These are phyloP conservation scores for Solanum pinnatisectum DNA, from an alignment of 257 asterid genomes.

Conservation along the genomic window DNA sequence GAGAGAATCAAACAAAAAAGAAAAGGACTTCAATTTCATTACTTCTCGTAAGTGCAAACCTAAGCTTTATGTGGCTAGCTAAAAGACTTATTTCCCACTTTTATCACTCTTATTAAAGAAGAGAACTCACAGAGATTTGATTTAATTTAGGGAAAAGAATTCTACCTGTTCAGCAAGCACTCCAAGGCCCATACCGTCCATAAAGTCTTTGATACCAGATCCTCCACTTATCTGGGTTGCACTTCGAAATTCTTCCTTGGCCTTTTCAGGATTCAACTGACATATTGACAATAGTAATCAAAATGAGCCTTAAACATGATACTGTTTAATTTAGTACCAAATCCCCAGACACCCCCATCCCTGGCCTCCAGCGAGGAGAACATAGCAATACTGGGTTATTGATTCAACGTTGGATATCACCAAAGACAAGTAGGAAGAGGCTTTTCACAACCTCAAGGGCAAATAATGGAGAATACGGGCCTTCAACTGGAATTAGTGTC, in stretches of 20 bases:
- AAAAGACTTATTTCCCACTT: background rate
- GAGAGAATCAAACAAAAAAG: background rate
- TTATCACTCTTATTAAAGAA: background rate
- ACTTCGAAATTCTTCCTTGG: conserved; percentile 81
- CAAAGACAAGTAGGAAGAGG: background rate
- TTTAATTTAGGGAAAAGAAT: background rate
- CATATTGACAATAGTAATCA: conserved; percentile 1
- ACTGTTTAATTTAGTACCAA: background rate
- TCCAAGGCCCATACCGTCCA: conserved; percentile 99
- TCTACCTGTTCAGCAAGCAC: conserved; percentile 86
- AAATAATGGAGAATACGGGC: conserved; percentile 80
- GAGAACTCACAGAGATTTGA: background rate
- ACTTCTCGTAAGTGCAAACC: background rate
- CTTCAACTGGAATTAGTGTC: conserved; percentile 75
- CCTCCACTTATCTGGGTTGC: conserved; percentile 70
- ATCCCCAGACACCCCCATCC: background rate
- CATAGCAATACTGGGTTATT: background rate
- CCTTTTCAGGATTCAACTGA: conserved; percentile 93
- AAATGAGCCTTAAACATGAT: background rate
- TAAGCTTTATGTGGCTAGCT: background rate
- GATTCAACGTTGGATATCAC: background rate
- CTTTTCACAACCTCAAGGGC: conserved; percentile 81
- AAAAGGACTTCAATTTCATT: background rate
- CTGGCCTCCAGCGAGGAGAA: background rate
- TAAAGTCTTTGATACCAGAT: conserved; percentile 84